These are phyloP conservation scores for Huiozyma sinensis DNA, from an alignment of 805 yeast species.

Conservation along the genomic window DNA sequence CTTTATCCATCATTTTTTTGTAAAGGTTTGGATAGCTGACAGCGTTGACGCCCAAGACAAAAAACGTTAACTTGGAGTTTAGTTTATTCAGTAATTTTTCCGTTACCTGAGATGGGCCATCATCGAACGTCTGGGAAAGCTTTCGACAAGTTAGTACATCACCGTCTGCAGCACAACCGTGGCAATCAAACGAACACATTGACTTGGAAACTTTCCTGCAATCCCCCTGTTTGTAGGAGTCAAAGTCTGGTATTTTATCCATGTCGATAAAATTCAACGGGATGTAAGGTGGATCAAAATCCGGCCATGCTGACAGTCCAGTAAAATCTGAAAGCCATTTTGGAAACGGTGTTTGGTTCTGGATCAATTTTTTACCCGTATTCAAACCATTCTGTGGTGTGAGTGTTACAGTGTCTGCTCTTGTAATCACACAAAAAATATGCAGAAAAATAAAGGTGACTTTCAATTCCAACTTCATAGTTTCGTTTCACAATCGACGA, in stretches of 20 bases:
- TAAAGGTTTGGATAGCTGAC: slow-evolving; percentile 70
- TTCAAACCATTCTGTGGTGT: neutral
- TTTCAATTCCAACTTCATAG: too few species aligned
- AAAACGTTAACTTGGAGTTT: slow-evolving; percentile 58
- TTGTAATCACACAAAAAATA: too few species aligned
- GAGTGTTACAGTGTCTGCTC: neutral
- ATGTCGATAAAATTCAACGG: slow-evolving; percentile 65
- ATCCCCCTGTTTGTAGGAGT: slow-evolving; percentile 42
- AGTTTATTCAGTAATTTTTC: slow-evolving; percentile 45
- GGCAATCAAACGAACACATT: slow-evolving; percentile 80
- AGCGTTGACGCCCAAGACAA: slow-evolving; percentile 74
- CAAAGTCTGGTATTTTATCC: slow-evolving; percentile 37
- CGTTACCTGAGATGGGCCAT: slow-evolving; percentile 81
- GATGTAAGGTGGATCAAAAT: slow-evolving; percentile 75
- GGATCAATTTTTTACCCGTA: neutral
- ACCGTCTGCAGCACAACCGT: slow-evolving; percentile 61
- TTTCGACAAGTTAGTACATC: slow-evolving; percentile 68
- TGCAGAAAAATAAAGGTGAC: too few species aligned
- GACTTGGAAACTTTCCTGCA: slow-evolving; percentile 43
- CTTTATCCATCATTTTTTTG: slow-evolving; percentile 39
- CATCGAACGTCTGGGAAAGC: slow-evolving; percentile 85
- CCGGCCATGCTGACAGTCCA: slow-evolving; percentile 76
- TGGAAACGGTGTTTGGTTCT: slow-evolving; percentile 48
- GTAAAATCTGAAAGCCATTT: slow-evolving; percentile 69
- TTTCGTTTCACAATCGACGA: too few species aligned